Evolutionary conservation across 169 alveolate species (phyloP).

Genomic region (Cryptosporidium felis): DNA sequence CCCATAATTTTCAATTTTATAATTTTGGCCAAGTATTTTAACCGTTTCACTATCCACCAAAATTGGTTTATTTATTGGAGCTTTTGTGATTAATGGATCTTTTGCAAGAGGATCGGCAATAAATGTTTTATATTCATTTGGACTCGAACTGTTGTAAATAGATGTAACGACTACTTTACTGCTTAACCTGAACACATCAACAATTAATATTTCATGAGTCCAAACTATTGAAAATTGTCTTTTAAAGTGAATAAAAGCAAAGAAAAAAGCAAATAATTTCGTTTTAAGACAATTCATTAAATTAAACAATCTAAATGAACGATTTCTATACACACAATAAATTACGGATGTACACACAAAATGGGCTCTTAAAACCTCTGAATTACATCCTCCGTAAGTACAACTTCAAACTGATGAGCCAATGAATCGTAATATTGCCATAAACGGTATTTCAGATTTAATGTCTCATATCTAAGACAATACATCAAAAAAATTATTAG

Average conservation of each 20-base stretch:
- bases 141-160: conserved; percentile 28
- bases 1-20: background rate
- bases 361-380: no score
- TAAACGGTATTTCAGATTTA: no score
- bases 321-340: no score
- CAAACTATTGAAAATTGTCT: background rate
- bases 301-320: no score
- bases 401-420: no score
- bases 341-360: no score
- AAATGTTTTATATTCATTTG: conserved; percentile 17
- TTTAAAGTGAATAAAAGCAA: background rate
- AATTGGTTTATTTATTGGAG: conserved; percentile 29
- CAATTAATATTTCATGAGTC: background rate
- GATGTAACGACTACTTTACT: conserved; percentile 6
- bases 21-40: conserved; percentile 20
- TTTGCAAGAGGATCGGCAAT: conserved; percentile 26
- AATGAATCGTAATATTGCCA: no score
- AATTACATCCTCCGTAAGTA: no score
- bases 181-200: conserved; percentile 23
- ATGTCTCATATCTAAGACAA: no score
- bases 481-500: no score
- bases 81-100: conserved; percentile 10
- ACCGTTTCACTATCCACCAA: background rate
- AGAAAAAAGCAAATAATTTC: background rate
- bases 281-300: background rate